Evolutionary conservation across 208 protist genomes (phyloP), one percentile per base, ranked within the genome.

Genomic region (Perkinsela sp.): DNA sequence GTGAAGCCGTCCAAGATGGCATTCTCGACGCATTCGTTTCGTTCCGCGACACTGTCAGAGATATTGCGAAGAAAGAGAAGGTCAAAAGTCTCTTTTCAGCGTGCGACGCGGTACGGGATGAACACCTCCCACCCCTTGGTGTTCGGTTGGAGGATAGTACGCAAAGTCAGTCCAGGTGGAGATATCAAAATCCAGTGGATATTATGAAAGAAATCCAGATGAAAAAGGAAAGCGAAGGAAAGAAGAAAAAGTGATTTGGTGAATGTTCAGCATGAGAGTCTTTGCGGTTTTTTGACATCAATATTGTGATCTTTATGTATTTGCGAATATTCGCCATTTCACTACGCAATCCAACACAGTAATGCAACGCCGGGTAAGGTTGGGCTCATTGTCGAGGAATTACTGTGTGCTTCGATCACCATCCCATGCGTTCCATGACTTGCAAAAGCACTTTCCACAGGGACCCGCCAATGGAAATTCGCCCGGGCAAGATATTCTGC

Each of bases 91-190:
- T 90, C 67, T 69, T 90, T 28, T 75, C 76, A 0, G 68, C 86
- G 66, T 90, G 83, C 70, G 85, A 90, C 69, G 76, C 68, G 28
- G 71, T 90, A 48, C 78, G 85, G 22, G 85, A 90, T 67, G 83
- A 85, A 71, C 76, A 74, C 77, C 79, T 90, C 6, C 74, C 84
- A 22, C 78, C 77, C 2, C 80, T 84, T 2, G 85, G 85, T 0
- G 79, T 89, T 29, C 83, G 83, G 28, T 76, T 90, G 30, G 82
- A 90, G 75, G 85, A 90, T 75, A 80, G n/a, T 13, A 29, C 2
- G 13, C 66, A 6, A 15, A 67, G 6, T 22, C 13, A 2, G 2
- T 70, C 30, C 13, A 2, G 29, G n/a, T 71, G 69, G 69, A 13
- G 69, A 13, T 28, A 70, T 22, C 65, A 71, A 15, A 67, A 71